Conservation (phyloP, 2,329 filamentous ascomycete species). For the Trematosphaeria pertusa region DNA sequence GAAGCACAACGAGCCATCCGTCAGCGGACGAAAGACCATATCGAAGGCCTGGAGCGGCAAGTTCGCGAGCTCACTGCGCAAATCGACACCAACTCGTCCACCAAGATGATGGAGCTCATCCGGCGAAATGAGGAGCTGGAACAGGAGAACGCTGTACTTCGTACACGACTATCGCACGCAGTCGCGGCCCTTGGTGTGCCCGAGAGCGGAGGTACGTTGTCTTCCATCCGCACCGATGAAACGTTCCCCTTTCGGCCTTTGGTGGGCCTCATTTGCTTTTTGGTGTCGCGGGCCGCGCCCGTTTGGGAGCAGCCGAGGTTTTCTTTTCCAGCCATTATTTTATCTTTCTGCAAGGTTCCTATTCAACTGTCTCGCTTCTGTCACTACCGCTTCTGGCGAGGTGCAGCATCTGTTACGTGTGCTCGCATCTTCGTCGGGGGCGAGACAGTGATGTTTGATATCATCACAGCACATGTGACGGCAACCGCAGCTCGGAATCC, state of each 20-base stretch:
- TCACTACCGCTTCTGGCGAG: conserved; percentile 30
- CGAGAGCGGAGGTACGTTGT: conserved; percentile 46
- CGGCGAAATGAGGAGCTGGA: conserved; percentile 62
- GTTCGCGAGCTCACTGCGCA: conserved; percentile 60
- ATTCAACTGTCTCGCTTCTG: conserved; percentile 16
- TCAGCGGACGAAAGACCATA: conserved; percentile 65
- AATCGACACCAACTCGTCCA: conserved; percentile 52
- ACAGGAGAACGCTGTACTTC: conserved; percentile 61
- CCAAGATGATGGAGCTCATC: conserved; percentile 59
- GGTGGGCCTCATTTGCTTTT: conserved; percentile 36
- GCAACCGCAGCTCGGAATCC: conserved; percentile 17
- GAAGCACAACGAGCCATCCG: conserved; percentile 67
- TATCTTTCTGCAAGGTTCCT: conserved; percentile 13
- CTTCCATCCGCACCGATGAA: conserved; percentile 29
- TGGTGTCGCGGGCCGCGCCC: conserved; percentile 30
- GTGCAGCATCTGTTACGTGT: conserved; percentile 34
- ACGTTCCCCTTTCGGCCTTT: conserved; percentile 30
- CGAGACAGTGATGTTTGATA: conserved; percentile 15
- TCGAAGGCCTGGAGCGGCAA: conserved; percentile 63
- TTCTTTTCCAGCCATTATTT: conserved; percentile 26
- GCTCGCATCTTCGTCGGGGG: conserved; percentile 12
- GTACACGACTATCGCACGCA: conserved; percentile 56
- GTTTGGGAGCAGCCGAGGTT: conserved; percentile 30
- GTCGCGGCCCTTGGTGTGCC: conserved; percentile 48
- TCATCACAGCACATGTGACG: conserved; percentile 24